Evolutionary conservation across 257 asterid genomes (phyloP), one percentile per base, ranked within the genome.

Genomic region (Handroanthus guayacan): DNA sequence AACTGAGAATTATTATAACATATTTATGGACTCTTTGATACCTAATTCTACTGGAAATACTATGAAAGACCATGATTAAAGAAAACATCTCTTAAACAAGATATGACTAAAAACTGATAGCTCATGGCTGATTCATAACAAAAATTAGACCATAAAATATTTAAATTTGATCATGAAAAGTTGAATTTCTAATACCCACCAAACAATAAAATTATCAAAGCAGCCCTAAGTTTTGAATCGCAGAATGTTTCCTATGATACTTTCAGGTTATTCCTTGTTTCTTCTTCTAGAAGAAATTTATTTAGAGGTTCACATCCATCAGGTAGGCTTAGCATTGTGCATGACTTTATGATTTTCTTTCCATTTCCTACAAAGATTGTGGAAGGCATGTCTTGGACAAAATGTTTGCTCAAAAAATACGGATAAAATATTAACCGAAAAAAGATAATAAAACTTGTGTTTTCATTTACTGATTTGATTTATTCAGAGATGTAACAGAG

Each of bases 241-340:
- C 45, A 60, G 5, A 57, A 57, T 10, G 12, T 58, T 48, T 68
- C 7, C 18, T 25, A 7, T 31, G 20, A 48, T 48, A 47, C 12
- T 50, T 57, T 57, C 63, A 18, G 37, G 63, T 18, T 5, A 57
- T 25, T 57, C 61, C 45, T 34, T 7, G 50, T 41, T n/a, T 50
- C 43, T 50, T 34, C 45, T 31, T 50, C 47, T 47, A 13, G 39
- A 47, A 16, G 51, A 48, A 69, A 4, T 8, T 18, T 69, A n/a
- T n/a, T n/a, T 31, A 54, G n/a, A 50, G 45, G 62, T 51, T 39
- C 7, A 50, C 62, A 50, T 52, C 62, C 62, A 52, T 36, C 50
- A 36, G 43, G 38, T 14, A n/a, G 34, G 45, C 45, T 10, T 13
- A 34, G 34, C 47, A 62, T 10, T 25, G 14, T 69, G 47, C 41